phyloP scores from a whole-genome alignment of 495 filamentous ascomycete species.

The Penicillium pulvis region DNA sequence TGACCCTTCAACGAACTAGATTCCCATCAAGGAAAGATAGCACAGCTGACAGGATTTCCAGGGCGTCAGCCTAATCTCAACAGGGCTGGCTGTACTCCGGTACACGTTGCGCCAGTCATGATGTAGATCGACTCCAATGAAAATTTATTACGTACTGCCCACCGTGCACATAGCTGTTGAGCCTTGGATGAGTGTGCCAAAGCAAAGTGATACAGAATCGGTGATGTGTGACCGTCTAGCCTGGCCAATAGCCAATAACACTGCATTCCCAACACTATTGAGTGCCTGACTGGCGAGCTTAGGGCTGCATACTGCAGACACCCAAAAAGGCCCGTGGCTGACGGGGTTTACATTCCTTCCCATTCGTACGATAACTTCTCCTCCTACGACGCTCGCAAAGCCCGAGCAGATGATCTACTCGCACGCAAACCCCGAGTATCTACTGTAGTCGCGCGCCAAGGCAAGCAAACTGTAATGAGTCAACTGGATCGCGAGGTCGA shows the following conservation, averaged over 20 bases:
- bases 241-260: slow-evolving; percentile 3
- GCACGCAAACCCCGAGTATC: background rate
- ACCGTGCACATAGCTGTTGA: background rate
- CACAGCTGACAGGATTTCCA: background rate
- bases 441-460: slow-evolving; percentile 25
- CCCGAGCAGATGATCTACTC: no score
- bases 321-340: slow-evolving; percentile 9
- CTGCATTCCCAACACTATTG: background rate
- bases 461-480: background rate
- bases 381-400: background rate
- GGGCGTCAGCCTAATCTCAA: background rate
- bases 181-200: background rate
- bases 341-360: background rate
- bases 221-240: slow-evolving; percentile 8
- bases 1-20: background rate
- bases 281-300: slow-evolving; percentile 1
- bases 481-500: slow-evolving; percentile 8
- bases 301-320: slow-evolving; percentile 15
- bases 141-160: background rate
- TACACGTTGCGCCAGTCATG: background rate
- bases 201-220: slow-evolving; percentile 2
- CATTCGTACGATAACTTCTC: background rate
- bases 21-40: background rate
- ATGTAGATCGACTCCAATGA: background rate
- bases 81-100: slow-evolving; percentile 1